Evolutionary conservation across 495 filamentous ascomycete genomes (phyloP), one percentile per base, ranked within the genome.

Genomic region (Aspergillus homomorphus): DNA sequence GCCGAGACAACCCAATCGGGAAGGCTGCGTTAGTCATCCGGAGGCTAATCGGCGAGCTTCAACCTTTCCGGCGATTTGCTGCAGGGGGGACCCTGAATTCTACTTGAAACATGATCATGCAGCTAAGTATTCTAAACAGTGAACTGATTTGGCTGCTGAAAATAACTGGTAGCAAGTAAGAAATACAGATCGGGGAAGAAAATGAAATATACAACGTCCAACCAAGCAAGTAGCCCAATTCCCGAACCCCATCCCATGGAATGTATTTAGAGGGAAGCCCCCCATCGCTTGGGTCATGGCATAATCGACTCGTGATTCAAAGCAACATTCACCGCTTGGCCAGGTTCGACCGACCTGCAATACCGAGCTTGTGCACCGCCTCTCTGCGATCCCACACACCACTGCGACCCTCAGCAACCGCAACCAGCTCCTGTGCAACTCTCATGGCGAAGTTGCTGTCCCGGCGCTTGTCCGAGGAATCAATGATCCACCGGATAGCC

Each of bases 401-500:
- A 57, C 90, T 92, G 63, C 81, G 79, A 14, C 94, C 94, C 81
- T 98, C 94, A 1, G 95, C 89, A 45, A 96, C 89, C 22, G 85
- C 78, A 44, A 97, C 77, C 59, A 98, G 75, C 78, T 98, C 94
- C 66, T 94, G 87, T 14, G 92, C 93, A 49, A 98, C 82, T 44
- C 89, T 80, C 63, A 87, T 80, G 15, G 91, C 88, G 67, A 96
- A 87, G 60, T 80, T 75, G 49, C 76, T 79, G 58, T 82, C 86
- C 51, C 77, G 79, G 69, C 85, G 85, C 78, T 89, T 91, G 52
- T 80, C 79, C 38, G 89, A 91, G 4, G 84, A 83, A 64, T 91
- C 88, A 50, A 96, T 73, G 58, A 98, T 96, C 94, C 94, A 98
- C 67, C 77, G 72, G 46, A 97, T 82, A 9, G 93, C 94, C 23